phyloP scores from a whole-genome alignment of 495 filamentous ascomycete species.

The Penicillium silybi region DNA sequence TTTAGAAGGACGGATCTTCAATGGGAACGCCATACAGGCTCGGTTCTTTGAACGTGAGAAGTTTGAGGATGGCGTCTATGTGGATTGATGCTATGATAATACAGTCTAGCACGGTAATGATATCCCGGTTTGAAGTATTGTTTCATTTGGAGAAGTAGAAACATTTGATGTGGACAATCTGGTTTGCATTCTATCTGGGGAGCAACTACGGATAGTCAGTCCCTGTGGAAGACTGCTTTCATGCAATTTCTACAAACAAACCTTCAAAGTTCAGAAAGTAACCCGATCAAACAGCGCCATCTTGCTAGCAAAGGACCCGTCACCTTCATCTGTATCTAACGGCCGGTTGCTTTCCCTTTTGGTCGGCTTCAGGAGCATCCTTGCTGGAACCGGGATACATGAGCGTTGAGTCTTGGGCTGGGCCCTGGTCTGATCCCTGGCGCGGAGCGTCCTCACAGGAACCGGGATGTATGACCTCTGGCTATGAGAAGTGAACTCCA shows the following conservation, averaged over 20 bases:
- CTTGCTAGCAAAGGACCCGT: no score
- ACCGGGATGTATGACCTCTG: background rate
- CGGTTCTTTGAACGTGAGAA: slow-evolving; percentile 75
- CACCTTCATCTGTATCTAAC: background rate
- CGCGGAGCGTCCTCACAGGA: background rate
- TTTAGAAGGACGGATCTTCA: slow-evolving; percentile 78
- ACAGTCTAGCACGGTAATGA: background rate
- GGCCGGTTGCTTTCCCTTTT: background rate
- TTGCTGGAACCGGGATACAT: slow-evolving; percentile 1
- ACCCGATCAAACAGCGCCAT: slow-evolving; percentile 21
- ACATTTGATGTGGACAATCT: background rate
- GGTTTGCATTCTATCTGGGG: background rate
- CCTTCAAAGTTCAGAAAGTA: slow-evolving; percentile 14
- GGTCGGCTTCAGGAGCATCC: background rate
- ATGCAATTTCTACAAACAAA: background rate
- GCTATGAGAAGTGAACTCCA: background rate
- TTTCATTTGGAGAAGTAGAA: background rate
- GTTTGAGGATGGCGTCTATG: slow-evolving; percentile 71
- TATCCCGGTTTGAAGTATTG: no score
- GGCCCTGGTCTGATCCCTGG: background rate
- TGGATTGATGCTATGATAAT: slow-evolving; percentile 20
- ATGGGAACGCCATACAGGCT: slow-evolving; percentile 75
- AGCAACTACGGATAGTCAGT: no score
- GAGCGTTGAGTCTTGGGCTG: background rate
- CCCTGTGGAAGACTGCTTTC: no score